Evolutionary conservation across 2,329 filamentous ascomycete genomes (phyloP).

Genomic region (Ophiocordyceps polyrhachis-furcata): DNA sequence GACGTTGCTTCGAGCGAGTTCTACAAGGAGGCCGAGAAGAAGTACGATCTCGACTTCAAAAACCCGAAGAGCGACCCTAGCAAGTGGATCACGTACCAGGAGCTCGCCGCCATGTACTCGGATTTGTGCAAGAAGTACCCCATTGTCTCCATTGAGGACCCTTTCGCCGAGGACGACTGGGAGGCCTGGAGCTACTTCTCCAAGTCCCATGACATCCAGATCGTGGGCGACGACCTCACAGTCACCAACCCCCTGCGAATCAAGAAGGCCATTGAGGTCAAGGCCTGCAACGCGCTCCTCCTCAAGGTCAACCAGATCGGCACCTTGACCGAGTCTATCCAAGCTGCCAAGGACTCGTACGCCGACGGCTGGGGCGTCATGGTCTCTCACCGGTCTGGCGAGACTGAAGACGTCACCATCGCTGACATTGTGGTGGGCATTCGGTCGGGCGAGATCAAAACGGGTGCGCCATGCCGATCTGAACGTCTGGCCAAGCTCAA

Average conservation of each 20-base stretch:
- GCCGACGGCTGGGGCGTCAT: constrained; percentile 95
- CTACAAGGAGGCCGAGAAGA: constrained; percentile 95
- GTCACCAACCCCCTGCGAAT: constrained; percentile 98
- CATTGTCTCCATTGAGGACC: constrained; percentile 97
- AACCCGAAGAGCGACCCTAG: constrained; percentile 88
- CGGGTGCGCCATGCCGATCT: constrained; percentile 84
- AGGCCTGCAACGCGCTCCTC: constrained; percentile 94
- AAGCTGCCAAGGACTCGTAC: constrained; percentile 97
- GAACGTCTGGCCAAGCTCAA: constrained; percentile 99
- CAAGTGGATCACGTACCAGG: constrained; percentile 98
- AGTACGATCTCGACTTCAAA: constrained; percentile 99
- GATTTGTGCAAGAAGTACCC: constrained; percentile 84
- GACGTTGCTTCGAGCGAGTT: constrained; percentile 98
- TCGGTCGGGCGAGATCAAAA: constrained; percentile 96
- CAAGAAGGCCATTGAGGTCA: constrained; percentile 98
- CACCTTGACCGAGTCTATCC: constrained; percentile 95
- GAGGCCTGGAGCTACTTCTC: constrained; percentile 99
- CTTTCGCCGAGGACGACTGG: constrained; percentile 99
- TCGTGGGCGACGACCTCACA: constrained; percentile 95
- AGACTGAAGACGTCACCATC: constrained; percentile 99
- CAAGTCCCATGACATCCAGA: constrained; percentile 97
- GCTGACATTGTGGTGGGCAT: constrained; percentile 95
- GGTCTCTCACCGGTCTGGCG: constrained; percentile 97
- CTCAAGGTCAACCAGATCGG: constrained; percentile 99
- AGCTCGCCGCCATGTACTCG: constrained; percentile 85